Evolutionary conservation across 2,329 filamentous ascomycete species (phyloP).

Genomic region (Lasiodiplodia sp.): DNA sequence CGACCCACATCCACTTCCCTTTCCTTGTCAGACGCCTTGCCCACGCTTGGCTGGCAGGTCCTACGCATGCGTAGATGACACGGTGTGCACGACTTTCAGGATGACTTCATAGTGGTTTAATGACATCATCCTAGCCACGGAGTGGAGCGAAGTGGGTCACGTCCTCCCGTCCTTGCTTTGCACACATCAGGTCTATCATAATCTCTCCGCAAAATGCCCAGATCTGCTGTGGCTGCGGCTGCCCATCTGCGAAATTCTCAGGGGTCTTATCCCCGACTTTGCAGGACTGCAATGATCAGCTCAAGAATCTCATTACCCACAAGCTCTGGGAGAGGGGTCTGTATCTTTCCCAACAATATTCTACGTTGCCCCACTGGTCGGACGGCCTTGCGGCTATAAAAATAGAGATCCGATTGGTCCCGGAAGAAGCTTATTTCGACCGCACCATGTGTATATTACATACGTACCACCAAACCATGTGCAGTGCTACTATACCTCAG

Average conservation of each 20-base stretch:
- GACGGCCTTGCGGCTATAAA: background rate
- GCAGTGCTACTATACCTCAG: background rate
- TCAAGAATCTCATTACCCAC: background rate
- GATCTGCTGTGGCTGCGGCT: background rate
- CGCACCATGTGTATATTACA: background rate
- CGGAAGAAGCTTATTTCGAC: constrained; percentile 6
- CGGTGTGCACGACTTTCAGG: background rate
- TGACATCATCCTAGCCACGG: background rate
- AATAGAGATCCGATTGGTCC: too few relatives aligned
- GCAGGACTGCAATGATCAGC: background rate
- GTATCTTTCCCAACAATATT: background rate
- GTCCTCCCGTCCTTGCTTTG: constrained; percentile 2
- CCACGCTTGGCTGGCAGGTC: background rate
- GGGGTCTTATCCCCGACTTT: background rate
- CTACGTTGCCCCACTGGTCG: background rate
- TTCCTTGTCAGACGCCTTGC: background rate
- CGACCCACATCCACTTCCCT: background rate
- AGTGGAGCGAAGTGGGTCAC: constrained; percentile 4
- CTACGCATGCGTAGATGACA: background rate
- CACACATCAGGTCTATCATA: background rate
- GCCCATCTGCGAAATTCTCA: background rate
- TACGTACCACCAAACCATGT: background rate
- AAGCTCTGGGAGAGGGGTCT: background rate
- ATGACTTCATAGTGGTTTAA: background rate
- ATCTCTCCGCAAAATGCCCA: background rate